Evolutionary conservation across 139 green algal species (phyloP).

Genomic region (Spirogloea muscicola): DNA sequence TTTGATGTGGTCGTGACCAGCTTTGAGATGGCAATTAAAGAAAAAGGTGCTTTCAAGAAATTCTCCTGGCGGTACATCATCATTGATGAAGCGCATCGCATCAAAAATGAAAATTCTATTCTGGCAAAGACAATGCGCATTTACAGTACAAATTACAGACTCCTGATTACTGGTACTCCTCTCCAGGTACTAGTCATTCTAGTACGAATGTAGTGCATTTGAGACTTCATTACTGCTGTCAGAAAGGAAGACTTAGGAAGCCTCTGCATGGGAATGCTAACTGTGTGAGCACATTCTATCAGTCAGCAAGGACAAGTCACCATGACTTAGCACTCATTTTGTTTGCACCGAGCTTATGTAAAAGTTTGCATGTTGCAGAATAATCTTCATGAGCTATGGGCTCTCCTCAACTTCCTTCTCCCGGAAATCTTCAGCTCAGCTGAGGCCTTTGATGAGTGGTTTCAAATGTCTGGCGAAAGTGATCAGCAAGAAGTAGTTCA

Average conservation of each 20-base stretch:
- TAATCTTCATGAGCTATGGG: conserved; percentile 96
- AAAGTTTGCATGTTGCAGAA: conserved; percentile 73
- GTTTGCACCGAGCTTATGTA: no score
- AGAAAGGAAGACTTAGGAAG: no score
- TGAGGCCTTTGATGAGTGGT: conserved; percentile 98
- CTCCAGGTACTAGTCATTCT: conserved; percentile 65
- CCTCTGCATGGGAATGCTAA: no score
- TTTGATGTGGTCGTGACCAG: conserved; percentile 96
- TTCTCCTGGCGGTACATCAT: conserved; percentile 99
- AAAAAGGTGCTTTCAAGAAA: conserved; percentile 89
- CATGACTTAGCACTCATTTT: no score
- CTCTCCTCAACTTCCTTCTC: conserved; percentile 98
- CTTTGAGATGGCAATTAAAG: conserved; percentile 99
- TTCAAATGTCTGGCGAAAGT: conserved; percentile 51
- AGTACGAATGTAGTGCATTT: no score
- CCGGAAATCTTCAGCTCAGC: conserved; percentile 85
- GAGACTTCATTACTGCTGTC: no score
- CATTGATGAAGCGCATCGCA: conserved; percentile 98
- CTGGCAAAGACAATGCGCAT: conserved; percentile 81
- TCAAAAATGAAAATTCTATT: conserved; percentile 98
- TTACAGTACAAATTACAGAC: conserved; percentile 88
- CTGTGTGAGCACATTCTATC: no score
- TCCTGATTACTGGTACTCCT: conserved; percentile 97
- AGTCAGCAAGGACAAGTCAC: no score
- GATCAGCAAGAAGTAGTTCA: conserved; percentile 44